Evolutionary conservation across 2,329 filamentous ascomycete genomes (phyloP), one percentile per base, ranked within the genome.

Genomic region (Sclerotinia nivalis): DNA sequence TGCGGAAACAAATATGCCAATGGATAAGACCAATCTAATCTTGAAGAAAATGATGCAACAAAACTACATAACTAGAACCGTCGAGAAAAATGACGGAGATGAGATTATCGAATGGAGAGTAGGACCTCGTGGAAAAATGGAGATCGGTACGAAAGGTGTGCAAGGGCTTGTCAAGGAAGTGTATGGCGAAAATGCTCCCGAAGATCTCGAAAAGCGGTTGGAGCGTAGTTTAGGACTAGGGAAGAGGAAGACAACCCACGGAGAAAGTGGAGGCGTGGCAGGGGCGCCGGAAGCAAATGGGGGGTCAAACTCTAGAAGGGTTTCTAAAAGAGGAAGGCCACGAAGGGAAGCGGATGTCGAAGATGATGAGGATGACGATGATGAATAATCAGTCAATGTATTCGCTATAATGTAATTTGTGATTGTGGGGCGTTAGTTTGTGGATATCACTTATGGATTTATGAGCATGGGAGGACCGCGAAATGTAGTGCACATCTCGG

Each of bases 41-140:
- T 81, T 98, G 18, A 87, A 89, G 74, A 87, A 87, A 66, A 89
- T 98, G 83, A 86, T 90, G 73, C 90, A 87, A 73, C 93, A 98
- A 68, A 92, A 91, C 0, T 99, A 99, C 77, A 82, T 99, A 3
- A 84, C 93, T 49, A 91, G 88, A 72, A 85, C 89, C 64, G 86
- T 89, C 28, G 93, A 97, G 74, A 86, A 82, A 58, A 83, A 83
- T 18, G 88, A 88, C 1, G 92, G 91, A 37, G 92, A 97, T 50
- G 89, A 95, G 72, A 84, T 87, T 2, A 84, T 93, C 10, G 93
- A 92, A 61, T 99, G 93, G 86, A 87, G 91, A 69, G 87, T 97
- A 20, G 96, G 96, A 0, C 91, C 93, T 8, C 86, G 96, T 31
- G 95, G 92, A 8, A 96, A 91, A 80, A 85, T 94, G 10, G 96